Evolutionary conservation across 805 yeast species (phyloP).

Genomic region (Isabelozyma rhagii): DNA sequence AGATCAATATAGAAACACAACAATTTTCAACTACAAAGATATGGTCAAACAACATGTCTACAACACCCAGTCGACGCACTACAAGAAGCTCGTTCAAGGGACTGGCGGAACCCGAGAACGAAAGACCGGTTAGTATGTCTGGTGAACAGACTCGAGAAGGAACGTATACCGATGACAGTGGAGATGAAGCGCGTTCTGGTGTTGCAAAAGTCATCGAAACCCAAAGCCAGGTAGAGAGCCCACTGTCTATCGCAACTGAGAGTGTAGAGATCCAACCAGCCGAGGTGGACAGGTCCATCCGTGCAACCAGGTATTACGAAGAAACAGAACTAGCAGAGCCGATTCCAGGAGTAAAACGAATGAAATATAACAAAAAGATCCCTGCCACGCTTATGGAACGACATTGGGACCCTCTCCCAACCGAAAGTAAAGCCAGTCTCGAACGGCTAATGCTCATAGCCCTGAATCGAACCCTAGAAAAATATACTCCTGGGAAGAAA

Average conservation of each 20-base stretch:
- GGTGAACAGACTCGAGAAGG: neutral
- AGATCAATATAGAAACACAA: no score
- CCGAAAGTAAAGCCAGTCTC: slow-evolving; percentile 10
- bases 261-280: no score
- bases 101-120: neutral
- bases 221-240: neutral
- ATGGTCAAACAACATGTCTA: neutral
- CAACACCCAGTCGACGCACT: neutral
- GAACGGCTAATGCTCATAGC: slow-evolving; percentile 23
- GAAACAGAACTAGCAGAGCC: neutral
- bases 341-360: neutral
- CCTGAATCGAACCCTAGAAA: slow-evolving; percentile 22
- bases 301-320: neutral
- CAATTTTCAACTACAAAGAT: no score
- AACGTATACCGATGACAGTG: neutral
- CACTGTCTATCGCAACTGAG: no score
- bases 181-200: neutral
- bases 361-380: slow-evolving; percentile 10
- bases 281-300: no score
- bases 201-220: neutral
- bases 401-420: slow-evolving; percentile 28
- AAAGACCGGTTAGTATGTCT: neutral
- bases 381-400: slow-evolving; percentile 24
- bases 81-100: neutral
- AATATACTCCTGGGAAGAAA: slow-evolving; percentile 8